Evolutionary conservation across 495 filamentous ascomycete genomes (phyloP), one percentile per base, ranked within the genome.

Genomic region (Penicillium lagena): DNA sequence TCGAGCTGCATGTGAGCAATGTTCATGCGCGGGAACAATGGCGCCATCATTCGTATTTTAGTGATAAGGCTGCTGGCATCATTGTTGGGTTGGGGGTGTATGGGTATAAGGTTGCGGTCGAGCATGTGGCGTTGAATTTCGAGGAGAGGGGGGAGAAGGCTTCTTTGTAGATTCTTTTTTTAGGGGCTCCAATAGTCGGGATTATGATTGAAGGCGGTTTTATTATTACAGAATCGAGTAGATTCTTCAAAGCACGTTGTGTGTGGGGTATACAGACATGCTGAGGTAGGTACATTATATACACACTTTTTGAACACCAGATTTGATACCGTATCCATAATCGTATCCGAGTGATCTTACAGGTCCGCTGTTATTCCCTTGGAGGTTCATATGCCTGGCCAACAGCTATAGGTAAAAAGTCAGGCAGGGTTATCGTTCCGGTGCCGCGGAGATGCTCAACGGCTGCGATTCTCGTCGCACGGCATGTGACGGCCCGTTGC

Each of bases 1-100:
- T 89, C 31, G 85, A 89, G 68, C 52, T 85, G 11, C 84, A 89
- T 61, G 74, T 85, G 40, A 79, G 63, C 35, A 87, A 87, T 60
- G 73, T 86, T 7, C 81, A 89, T 60, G 74, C 73, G 39, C 58
- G 84, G 9, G 83, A 86, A 67, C 49, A 69, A 8, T 87, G 70
- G 49, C 67, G 83, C 45, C 70, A 79, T 45, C 78, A 83, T 36
- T 82, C 78, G 43, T 86, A 80, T 52, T 70, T 87, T 34, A 80
- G 76, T 51, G 84, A 89, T 61, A 86, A 84, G 66, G 84, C 84
- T 10, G 70, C 72, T 37, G 82, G 75, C 1, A 74, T 85, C 32
- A 79, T 88, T 50, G 82, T 79, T 46, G 83, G 83, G 1, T 53
- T 88, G 61, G 84, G 84, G 0, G 72, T 73, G 31, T 80, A 73